Evolutionary conservation across 2,329 filamentous ascomycete genomes (phyloP).

Genomic region (Blumeria graminis): DNA sequence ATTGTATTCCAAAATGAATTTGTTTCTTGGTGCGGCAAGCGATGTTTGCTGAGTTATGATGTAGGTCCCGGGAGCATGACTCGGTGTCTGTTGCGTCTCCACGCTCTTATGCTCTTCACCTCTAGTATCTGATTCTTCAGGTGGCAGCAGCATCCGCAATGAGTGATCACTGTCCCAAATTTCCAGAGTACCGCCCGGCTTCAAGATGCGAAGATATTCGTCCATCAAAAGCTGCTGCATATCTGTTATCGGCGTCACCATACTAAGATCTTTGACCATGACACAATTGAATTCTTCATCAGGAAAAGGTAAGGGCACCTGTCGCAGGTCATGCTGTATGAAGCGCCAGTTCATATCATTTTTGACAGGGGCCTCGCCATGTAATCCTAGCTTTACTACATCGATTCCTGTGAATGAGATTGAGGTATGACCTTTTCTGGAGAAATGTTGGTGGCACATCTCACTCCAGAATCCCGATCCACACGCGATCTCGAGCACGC

Average conservation of each 20-base stretch:
- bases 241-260: conserved; percentile 33
- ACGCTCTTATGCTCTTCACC: conserved; percentile 24
- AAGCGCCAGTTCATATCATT: conserved; percentile 74
- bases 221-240: conserved; percentile 33
- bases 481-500: conserved; percentile 69
- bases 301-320: conserved; percentile 50
- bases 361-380: background rate
- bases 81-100: conserved; percentile 37
- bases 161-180: conserved; percentile 77
- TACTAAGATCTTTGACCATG: conserved; percentile 63
- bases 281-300: conserved; percentile 68
- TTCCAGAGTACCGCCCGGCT: conserved; percentile 57
- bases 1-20: conserved; percentile 64
- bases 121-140: conserved; percentile 24
- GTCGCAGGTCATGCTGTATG: conserved; percentile 64
- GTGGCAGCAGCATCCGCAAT: conserved; percentile 60
- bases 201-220: conserved; percentile 54
- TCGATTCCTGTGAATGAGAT: conserved; percentile 68
- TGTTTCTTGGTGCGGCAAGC: conserved; percentile 57
- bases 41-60: conserved; percentile 62
- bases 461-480: conserved; percentile 78
- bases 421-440: conserved; percentile 37
- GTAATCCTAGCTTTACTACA: conserved; percentile 41
- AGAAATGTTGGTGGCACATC: conserved; percentile 63
- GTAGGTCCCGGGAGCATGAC: conserved; percentile 43